Evolutionary conservation across 169 alveolate species (phyloP).

Genomic region (Cytauxzoon felis): DNA sequence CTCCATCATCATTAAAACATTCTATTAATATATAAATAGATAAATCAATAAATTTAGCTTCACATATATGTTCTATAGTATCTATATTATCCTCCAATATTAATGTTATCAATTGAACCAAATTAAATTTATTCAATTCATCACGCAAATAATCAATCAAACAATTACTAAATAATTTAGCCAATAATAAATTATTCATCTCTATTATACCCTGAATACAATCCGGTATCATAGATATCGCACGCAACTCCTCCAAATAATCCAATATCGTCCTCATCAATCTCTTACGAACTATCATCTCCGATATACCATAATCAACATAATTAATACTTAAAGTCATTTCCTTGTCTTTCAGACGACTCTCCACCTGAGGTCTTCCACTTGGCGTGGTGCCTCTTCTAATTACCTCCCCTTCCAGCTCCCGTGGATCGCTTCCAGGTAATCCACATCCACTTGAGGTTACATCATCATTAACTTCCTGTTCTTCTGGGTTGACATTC

Average conservation of each 20-base stretch:
- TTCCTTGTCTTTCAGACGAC: too few species aligned
- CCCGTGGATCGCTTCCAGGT: too few species aligned
- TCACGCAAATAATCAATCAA: conserved; percentile 4
- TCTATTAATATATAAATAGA: conserved; percentile 15
- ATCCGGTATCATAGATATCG: conserved; percentile 30
- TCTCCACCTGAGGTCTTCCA: too few species aligned
- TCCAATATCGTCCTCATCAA: conserved; percentile 11
- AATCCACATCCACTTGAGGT: too few species aligned
- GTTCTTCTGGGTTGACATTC: too few species aligned
- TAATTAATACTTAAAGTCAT: too few species aligned
- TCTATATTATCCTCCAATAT: conserved; percentile 31
- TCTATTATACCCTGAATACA: conserved; percentile 51
- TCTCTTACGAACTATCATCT: too few species aligned
- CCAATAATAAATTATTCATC: conserved; percentile 33
- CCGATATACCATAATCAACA: too few species aligned
- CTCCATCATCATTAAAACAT: conserved; percentile 2
- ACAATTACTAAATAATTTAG: conserved; percentile 14
- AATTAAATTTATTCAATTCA: conserved; percentile 20
- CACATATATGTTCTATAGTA: conserved; percentile 43
- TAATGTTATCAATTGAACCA: conserved; percentile 21
- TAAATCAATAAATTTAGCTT: conserved; percentile 43
- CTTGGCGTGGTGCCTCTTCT: too few species aligned
- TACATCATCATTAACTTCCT: too few species aligned
- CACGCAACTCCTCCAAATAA: conserved; percentile 18
- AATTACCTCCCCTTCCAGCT: too few species aligned